Conservation (phyloP, 768 basidiomycete species). For the Cantharellus cinnabarinus region DNA sequence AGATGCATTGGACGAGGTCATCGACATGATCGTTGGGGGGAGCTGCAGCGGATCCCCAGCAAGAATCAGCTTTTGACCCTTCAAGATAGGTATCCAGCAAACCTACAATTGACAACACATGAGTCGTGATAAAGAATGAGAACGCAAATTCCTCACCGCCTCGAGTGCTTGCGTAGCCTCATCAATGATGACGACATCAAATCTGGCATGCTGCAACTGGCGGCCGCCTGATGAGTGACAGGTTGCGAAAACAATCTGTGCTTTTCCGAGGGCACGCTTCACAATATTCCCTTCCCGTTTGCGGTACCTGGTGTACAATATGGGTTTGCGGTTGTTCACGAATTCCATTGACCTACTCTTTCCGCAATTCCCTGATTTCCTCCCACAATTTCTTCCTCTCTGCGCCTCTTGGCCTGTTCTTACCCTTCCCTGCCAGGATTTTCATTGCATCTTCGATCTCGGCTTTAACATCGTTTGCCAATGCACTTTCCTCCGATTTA, state of each 20-base stretch:
- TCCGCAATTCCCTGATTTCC: slow-evolving; percentile 65
- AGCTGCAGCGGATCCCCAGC: slow-evolving; percentile 95
- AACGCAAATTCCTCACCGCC: slow-evolving; percentile 32
- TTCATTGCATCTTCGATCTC: slow-evolving; percentile 58
- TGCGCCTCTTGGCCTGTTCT: slow-evolving; percentile 34
- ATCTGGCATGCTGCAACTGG: slow-evolving; percentile 53
- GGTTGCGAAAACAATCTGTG: slow-evolving; percentile 80
- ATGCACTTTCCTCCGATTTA: slow-evolving; percentile 53
- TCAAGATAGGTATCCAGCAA: slow-evolving; percentile 92
- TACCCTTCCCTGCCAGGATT: slow-evolving; percentile 50
- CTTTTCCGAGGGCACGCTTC: slow-evolving; percentile 54
- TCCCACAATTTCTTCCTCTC: slow-evolving; percentile 77
- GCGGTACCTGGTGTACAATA: slow-evolving; percentile 43
- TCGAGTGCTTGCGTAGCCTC: slow-evolving; percentile 96
- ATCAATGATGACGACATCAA: slow-evolving; percentile 91
- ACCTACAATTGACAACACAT: slow-evolving; percentile 26
- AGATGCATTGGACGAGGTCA: background rate
- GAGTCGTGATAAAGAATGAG: background rate
- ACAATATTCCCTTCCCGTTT: slow-evolving; percentile 75
- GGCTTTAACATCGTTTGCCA: slow-evolving; percentile 74
- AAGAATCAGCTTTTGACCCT: slow-evolving; percentile 70
- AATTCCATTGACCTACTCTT: slow-evolving; percentile 41
- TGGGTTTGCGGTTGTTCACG: background rate
- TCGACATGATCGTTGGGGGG: slow-evolving; percentile 75
- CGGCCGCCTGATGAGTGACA: slow-evolving; percentile 85